These are phyloP conservation scores for Yamadazyma jaroonii DNA, from an alignment of 1,139 yeast genomes.

Conservation along the genomic window DNA sequence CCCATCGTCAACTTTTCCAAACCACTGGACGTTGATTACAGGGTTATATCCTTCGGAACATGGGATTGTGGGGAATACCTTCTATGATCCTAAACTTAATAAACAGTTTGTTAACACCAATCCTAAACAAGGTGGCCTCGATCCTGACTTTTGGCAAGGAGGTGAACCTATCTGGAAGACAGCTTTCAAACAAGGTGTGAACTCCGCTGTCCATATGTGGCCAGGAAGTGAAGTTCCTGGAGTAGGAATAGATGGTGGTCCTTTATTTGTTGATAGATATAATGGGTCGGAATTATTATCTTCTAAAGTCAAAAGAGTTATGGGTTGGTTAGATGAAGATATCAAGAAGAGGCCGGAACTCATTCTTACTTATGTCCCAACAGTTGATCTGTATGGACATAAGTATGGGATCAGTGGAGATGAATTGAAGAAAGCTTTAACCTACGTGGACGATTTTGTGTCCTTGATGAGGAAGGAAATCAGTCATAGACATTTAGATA, in stretches of 20 bases:
- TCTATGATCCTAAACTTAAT: slow-evolving; percentile 58
- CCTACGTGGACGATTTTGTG: slow-evolving; percentile 64
- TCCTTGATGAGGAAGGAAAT: slow-evolving; percentile 49
- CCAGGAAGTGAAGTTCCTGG: slow-evolving; percentile 83
- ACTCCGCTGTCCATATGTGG: slow-evolving; percentile 92
- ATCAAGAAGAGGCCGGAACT: slow-evolving; percentile 65
- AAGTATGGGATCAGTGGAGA: slow-evolving; percentile 63
- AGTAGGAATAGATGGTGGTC: slow-evolving; percentile 40
- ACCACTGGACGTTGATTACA: slow-evolving; percentile 88
- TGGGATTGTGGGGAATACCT: slow-evolving; percentile 84
- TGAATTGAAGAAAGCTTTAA: slow-evolving; percentile 52
- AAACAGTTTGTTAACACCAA: slow-evolving; percentile 65
- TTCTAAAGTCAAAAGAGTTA: slow-evolving; percentile 53
- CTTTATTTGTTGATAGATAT: slow-evolving; percentile 56
- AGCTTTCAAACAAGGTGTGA: slow-evolving; percentile 61
- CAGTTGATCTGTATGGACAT: slow-evolving; percentile 76
- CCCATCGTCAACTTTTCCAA: slow-evolving; percentile 88
- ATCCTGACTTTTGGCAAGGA: slow-evolving; percentile 72
- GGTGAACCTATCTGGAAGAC: slow-evolving; percentile 91
- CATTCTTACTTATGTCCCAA: slow-evolving; percentile 77
- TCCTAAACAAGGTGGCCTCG: slow-evolving; percentile 52
- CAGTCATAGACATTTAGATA: slow-evolving; percentile 50
- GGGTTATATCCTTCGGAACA: slow-evolving; percentile 83
- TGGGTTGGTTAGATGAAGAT: slow-evolving; percentile 65
- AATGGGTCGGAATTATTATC: slow-evolving; percentile 62